Evolutionary conservation across 805 yeast species (phyloP).

Genomic region (Candida nitratophila): DNA sequence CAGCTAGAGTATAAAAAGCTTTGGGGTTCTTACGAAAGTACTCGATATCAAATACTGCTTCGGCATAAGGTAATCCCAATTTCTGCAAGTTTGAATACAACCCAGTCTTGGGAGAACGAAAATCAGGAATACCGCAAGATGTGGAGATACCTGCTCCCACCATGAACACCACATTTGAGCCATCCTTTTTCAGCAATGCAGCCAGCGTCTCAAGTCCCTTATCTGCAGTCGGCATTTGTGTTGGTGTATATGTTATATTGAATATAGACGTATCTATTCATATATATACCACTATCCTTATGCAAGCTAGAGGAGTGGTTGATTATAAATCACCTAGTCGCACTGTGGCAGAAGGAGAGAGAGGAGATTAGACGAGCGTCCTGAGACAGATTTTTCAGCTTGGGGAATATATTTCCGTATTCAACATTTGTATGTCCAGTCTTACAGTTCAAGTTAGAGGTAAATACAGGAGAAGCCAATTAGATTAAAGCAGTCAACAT

Average conservation of each 20-base stretch:
- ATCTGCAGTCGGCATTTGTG: not conserved
- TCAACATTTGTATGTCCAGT: too few relatives aligned
- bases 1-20: slow-evolving; percentile 80
- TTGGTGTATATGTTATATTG: not conserved
- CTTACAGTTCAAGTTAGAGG: too few relatives aligned
- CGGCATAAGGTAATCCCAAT: slow-evolving; percentile 81
- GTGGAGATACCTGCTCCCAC: slow-evolving; percentile 96
- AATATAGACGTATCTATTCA: too few relatives aligned
- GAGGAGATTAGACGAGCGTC: too few relatives aligned
- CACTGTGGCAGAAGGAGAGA: too few relatives aligned
- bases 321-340: too few relatives aligned
- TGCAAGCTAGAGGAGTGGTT: too few relatives aligned
- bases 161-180: slow-evolving; percentile 48
- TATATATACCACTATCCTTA: too few relatives aligned
- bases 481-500: too few relatives aligned
- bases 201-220: not conserved
- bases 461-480: too few relatives aligned
- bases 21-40: slow-evolving; percentile 69
- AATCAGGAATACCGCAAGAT: slow-evolving; percentile 92
- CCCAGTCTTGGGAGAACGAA: slow-evolving; percentile 86
- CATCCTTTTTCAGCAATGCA: slow-evolving; percentile 7
- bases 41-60: slow-evolving; percentile 90
- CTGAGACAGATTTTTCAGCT: not conserved
- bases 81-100: slow-evolving; percentile 72
- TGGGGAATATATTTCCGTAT: too few relatives aligned